phyloP scores from a whole-genome alignment of 73 alveolate genomes.

The Paramecium caudatum region DNA sequence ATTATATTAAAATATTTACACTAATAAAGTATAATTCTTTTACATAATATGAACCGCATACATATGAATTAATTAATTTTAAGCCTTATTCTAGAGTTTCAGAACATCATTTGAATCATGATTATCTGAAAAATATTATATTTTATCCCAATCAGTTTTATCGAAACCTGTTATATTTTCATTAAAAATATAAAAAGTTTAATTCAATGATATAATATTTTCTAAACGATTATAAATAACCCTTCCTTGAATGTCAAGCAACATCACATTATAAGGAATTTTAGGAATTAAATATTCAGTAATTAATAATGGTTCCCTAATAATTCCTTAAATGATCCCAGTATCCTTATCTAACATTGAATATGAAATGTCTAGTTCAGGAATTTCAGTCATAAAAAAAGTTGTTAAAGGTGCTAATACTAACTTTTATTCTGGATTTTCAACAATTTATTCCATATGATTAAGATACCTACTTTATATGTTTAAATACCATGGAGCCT shows the following conservation, averaged over 20 bases:
- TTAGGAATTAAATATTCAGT: not conserved
- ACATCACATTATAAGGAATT: constrained; percentile 9
- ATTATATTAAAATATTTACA: not conserved
- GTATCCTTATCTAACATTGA: not conserved
- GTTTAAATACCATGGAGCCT: not conserved
- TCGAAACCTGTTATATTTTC: constrained; percentile 12
- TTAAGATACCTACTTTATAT: not conserved
- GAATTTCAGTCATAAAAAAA: not conserved
- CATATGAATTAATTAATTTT: not conserved
- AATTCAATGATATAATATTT: not conserved
- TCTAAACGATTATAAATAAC: not conserved
- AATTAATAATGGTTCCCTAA: not conserved
- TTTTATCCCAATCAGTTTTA: constrained; percentile 8
- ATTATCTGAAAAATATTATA: not conserved
- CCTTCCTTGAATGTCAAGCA: not conserved
- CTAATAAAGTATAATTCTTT: not conserved
- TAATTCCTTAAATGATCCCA: not conserved
- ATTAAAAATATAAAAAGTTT: not conserved
- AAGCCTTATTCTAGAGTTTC: not conserved
- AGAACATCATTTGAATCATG: not conserved
- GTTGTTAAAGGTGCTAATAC: not conserved
- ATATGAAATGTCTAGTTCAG: not conserved
- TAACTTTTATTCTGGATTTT: not conserved
- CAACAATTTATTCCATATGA: not conserved
- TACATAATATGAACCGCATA: not conserved